These are phyloP conservation scores for Aegilops sharonensis DNA, from an alignment of 176 grass and related monocot species.

Conservation along the genomic window DNA sequence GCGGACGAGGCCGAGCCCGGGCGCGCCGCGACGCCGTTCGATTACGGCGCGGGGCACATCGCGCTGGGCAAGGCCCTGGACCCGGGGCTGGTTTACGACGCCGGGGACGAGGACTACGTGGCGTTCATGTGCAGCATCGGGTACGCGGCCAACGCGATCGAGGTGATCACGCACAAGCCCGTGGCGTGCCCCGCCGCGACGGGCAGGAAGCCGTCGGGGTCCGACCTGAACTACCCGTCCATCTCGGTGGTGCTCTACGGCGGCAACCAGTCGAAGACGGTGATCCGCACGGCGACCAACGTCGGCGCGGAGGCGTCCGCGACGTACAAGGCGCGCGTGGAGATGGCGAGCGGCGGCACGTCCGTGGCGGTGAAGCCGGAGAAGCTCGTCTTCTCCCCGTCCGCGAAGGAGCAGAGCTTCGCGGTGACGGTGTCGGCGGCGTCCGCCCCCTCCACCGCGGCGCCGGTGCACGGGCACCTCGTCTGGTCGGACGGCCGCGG, in stretches of 20 bases:
- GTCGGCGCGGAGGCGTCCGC: constrained; percentile 46
- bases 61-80: constrained; percentile 63
- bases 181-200: constrained; percentile 45
- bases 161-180: constrained; percentile 84
- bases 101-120: constrained; percentile 66
- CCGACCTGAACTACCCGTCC: constrained; percentile 93
- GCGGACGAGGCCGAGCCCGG: constrained; percentile 60
- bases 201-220: constrained; percentile 36
- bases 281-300: constrained; percentile 65
- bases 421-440: constrained; percentile 46
- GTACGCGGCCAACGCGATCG: constrained; percentile 69
- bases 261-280: constrained; percentile 54
- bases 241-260: constrained; percentile 79
- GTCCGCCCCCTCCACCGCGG: background rate
- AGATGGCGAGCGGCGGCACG: constrained; percentile 48
- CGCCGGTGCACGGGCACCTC: constrained; percentile 55
- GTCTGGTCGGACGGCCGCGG: constrained; percentile 77
- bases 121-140: constrained; percentile 90
- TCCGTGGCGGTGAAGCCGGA: constrained; percentile 54
- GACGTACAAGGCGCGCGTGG: constrained; percentile 65
- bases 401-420: constrained; percentile 53
- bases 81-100: constrained; percentile 86
- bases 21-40: constrained; percentile 64
- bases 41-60: constrained; percentile 78
- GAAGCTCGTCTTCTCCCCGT: constrained; percentile 61